Evolutionary conservation across 192 early-diverging fungal genomes (phyloP).

Genomic region (Podila clonocystis): DNA sequence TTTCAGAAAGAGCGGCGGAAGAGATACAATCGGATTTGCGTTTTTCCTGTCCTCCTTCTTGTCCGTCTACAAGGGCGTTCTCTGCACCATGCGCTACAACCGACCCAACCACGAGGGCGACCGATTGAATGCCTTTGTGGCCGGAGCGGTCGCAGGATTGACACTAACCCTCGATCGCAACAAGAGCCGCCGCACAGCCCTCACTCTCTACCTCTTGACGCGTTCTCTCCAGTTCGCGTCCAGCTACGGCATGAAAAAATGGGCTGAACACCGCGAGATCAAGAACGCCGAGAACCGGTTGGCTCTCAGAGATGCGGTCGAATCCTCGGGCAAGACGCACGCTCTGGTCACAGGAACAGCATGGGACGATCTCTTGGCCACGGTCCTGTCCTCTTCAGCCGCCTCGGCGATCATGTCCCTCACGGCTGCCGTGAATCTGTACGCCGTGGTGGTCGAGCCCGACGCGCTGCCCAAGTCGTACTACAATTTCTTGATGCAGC

Average conservation of each 20-base stretch:
- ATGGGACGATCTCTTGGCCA: slow-evolving; percentile 60
- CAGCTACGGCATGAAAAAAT: slow-evolving; percentile 70
- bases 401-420: slow-evolving; percentile 60
- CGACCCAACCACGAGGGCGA: slow-evolving; percentile 55
- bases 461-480: slow-evolving; percentile 68
- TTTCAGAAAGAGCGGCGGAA: slow-evolving; percentile 58
- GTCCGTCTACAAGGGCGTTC: slow-evolving; percentile 69
- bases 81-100: slow-evolving; percentile 68
- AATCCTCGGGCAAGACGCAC: background rate
- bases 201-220: slow-evolving; percentile 72
- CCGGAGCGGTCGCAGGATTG: slow-evolving; percentile 70
- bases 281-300: slow-evolving; percentile 20
- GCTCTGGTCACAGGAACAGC: slow-evolving; percentile 17
- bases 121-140: slow-evolving; percentile 68
- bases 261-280: slow-evolving; percentile 52
- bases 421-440: slow-evolving; percentile 59
- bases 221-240: slow-evolving; percentile 70
- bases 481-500: slow-evolving; percentile 61
- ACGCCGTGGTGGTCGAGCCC: slow-evolving; percentile 61
- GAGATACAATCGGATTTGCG: slow-evolving; percentile 72
- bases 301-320: slow-evolving; percentile 12
- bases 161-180: slow-evolving; percentile 69
- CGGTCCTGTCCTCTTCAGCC: slow-evolving; percentile 41
- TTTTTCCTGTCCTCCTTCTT: slow-evolving; percentile 71
- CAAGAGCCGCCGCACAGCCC: slow-evolving; percentile 64